Base-by-base conservation (phyloP, 2,329 filamentous ascomycete genomes). In the Cladosporium sphaerospermum region DNA sequence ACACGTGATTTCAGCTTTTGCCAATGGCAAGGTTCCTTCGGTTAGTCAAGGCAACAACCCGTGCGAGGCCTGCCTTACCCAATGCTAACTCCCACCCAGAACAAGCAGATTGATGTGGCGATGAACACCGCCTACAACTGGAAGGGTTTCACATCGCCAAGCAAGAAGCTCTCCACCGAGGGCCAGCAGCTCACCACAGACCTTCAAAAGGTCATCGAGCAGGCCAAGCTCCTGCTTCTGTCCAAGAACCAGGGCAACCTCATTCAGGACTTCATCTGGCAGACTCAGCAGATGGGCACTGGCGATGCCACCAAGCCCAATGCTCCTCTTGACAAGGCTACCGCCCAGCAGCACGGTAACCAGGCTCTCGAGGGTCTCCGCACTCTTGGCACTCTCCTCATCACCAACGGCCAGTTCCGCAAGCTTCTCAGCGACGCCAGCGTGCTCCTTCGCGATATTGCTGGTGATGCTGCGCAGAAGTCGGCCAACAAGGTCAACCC, bases 231-330 rank as follows among this genome's bases (percentile, higher is more conserved):
- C 54, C 79, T 99, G 10, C 75, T 97, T 8, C 77, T 99, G 23
- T 87, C 86, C 73, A 99, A 97, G 80, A 99, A 99, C 68, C 82
- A 96, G 55, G 93, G 91, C 67, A 90, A 99, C 65, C 74, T 97
- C 54, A 75, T 99, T 16, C 93, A 99, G 68, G 91, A 99, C 65
- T 97, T 99, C 72, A 89, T 97, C 72, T 99, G 88, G 86, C 88
- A 96, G 68, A 91, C 90, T 0, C 83, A 89, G 66, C 80, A 87
- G 44, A 84, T 93, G 57, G 81, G 83, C 50, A 74, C 81, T 54
- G 84, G 78, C 63, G 76, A 79, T 48, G 78, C 88, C 23, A 69
- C 73, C 54, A 71, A 77, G 1, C 88, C 89, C 3, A 76, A 78
- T 53, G 79, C 82, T 1, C 86, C 89, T 0, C 63, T 95, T 45